A percentile compares a stretch with the other conserved stretches of the same genome.
These are phyloP conservation scores for Ceriops decandra DNA, from an alignment of 345 rosid genomes.

Conservation along the genomic window DNA sequence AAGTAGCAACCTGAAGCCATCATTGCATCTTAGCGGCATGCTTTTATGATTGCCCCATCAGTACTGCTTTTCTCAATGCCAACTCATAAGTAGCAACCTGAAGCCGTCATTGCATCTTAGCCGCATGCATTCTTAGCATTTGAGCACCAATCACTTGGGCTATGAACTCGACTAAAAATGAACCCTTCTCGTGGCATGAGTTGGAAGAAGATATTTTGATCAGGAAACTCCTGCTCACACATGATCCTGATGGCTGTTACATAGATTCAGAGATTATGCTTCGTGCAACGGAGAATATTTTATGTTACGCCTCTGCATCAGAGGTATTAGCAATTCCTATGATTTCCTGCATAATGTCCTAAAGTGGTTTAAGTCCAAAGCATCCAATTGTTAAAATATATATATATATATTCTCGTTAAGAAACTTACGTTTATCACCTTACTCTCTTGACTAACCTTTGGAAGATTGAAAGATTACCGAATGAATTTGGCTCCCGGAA, in stretches of 20 bases:
- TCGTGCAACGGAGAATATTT: constrained; percentile 50
- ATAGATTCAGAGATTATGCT: constrained; percentile 60
- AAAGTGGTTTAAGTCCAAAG: too few species aligned
- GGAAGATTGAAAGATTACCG: too few species aligned
- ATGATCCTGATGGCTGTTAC: constrained; percentile 73
- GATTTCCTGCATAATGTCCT: constrained; percentile 9
- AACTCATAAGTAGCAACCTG: constrained; percentile 2
- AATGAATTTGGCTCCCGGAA: too few species aligned
- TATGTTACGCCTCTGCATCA: constrained; percentile 36
- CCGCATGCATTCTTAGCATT: neutral
- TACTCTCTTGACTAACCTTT: too few species aligned
- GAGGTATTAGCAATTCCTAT: constrained; percentile 23
- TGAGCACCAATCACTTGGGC: constrained; percentile 7
- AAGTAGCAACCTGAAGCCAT: neutral
- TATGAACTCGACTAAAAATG: constrained; percentile 24
- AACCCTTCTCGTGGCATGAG: neutral
- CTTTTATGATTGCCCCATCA: neutral
- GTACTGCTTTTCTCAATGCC: neutral
- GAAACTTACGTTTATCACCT: too few species aligned
- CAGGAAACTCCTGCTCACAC: constrained; percentile 50
- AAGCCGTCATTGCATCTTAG: neutral
- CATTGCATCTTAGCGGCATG: neutral
- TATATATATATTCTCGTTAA: too few species aligned
- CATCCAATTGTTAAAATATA: too few species aligned
- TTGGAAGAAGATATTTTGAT: constrained; percentile 46